phyloP scores from a whole-genome alignment of 2,329 filamentous ascomycete genomes.

The Pseudogymnoascus pannorum region DNA sequence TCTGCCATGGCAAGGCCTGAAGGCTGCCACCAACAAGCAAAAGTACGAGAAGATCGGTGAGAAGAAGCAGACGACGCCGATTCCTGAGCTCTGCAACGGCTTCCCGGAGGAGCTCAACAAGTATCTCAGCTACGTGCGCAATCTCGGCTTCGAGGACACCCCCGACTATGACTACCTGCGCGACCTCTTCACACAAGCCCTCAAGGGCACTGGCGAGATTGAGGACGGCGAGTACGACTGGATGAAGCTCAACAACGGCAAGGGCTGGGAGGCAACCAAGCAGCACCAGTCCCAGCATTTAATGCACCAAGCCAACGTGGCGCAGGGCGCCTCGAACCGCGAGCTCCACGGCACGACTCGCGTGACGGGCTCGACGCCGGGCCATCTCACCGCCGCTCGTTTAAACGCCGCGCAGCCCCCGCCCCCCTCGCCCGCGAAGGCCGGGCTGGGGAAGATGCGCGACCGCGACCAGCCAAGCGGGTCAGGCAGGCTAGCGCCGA shows the following conservation, averaged over 20 bases:
- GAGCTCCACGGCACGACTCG: conserved; percentile 70
- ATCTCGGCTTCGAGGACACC: conserved; percentile 96
- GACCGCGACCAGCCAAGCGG: conserved; percentile 69
- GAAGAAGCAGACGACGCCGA: conserved; percentile 97
- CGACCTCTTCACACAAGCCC: conserved; percentile 89
- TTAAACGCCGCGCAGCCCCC: conserved; percentile 91
- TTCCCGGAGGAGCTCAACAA: conserved; percentile 98
- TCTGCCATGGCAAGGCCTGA: conserved; percentile 65
- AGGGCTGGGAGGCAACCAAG: conserved; percentile 82
- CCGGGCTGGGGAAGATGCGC: conserved; percentile 63
- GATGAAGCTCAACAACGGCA: conserved; percentile 93
- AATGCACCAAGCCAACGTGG: conserved; percentile 68
- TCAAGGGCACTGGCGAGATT: conserved; percentile 89
- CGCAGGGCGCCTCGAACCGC: conserved; percentile 75
- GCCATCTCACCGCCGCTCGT: conserved; percentile 68
- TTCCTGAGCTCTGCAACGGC: conserved; percentile 94
- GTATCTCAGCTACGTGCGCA: conserved; percentile 94
- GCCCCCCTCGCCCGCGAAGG: conserved; percentile 77
- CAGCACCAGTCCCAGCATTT: conserved; percentile 60
- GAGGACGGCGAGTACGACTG: conserved; percentile 99
- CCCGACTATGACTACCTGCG: conserved; percentile 97
- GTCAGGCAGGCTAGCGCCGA: conserved; percentile 59
- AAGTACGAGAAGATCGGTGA: conserved; percentile 99
- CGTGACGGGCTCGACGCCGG: conserved; percentile 50
- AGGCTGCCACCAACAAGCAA: conserved; percentile 77